Evolutionary conservation across 2,329 filamentous ascomycete genomes (phyloP).

Genomic region (Apiospora aurea): DNA sequence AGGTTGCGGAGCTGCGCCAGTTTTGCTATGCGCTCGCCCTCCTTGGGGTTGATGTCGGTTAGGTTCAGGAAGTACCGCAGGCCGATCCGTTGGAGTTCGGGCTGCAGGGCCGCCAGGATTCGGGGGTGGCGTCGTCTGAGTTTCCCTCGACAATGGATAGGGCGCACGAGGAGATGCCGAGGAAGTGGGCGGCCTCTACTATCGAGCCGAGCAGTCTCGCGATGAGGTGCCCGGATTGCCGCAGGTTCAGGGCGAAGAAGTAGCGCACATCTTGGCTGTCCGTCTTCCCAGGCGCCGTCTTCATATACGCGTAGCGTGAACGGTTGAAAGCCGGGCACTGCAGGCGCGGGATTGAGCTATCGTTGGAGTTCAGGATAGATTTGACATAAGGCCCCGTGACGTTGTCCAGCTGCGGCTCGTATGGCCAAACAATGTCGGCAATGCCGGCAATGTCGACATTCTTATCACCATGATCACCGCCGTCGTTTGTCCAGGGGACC

Average conservation of each 20-base stretch:
- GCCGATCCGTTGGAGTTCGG: conserved; percentile 47
- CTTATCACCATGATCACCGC: background rate
- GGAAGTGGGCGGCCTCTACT: conserved; percentile 55
- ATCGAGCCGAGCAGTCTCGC: conserved; percentile 60
- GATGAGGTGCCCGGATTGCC: conserved; percentile 52
- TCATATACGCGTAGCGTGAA: conserved; percentile 35
- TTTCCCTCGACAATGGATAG: conserved; percentile 64
- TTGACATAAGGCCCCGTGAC: conserved; percentile 34
- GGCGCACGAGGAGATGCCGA: conserved; percentile 58
- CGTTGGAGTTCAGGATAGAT: conserved; percentile 39
- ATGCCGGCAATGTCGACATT: background rate
- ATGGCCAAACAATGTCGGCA: background rate
- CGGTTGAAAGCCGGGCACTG: conserved; percentile 38
- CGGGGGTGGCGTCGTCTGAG: conserved; percentile 62
- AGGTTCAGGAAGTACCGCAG: conserved; percentile 50
- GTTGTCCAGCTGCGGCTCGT: background rate
- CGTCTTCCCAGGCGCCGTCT: background rate
- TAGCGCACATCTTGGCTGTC: conserved; percentile 39
- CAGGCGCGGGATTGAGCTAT: conserved; percentile 35
- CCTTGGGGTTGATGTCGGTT: conserved; percentile 52
- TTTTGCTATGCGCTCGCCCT: conserved; percentile 51
- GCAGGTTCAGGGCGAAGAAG: conserved; percentile 62
- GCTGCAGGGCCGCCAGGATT: conserved; percentile 51
- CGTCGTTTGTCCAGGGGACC: background rate
- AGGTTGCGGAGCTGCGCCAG: conserved; percentile 61